Conservation (phyloP, 345 rosid genomes). For the Erysimum cheiranthoides region DNA sequence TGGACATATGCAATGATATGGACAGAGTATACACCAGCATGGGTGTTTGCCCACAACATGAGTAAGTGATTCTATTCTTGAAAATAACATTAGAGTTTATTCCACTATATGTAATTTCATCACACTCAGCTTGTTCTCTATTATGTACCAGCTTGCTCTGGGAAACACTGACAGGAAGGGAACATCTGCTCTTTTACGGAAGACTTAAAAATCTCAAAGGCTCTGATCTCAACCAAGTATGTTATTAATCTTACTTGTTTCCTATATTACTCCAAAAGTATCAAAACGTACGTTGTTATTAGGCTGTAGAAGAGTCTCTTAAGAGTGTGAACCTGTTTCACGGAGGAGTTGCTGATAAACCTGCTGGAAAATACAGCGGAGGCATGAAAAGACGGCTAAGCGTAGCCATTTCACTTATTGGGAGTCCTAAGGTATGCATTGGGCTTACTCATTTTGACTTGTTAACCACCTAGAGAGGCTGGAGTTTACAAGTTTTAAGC, state of each 20-base stretch:
- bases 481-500: conserved; percentile 11
- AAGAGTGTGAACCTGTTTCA: conserved; percentile 65
- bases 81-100: neutral
- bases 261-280: neutral
- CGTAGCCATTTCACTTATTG: conserved; percentile 93
- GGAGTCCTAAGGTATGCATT: conserved; percentile 70
- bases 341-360: conserved; percentile 87
- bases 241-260: conserved; percentile 26
- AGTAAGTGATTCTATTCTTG: conserved; percentile 61
- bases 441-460: neutral
- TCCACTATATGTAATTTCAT: conserved; percentile 9
- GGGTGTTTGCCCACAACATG: conserved; percentile 97
- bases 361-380: conserved; percentile 89
- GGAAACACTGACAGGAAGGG: conserved; percentile 88
- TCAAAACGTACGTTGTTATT: conserved; percentile 5
- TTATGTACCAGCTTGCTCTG: conserved; percentile 71
- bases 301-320: conserved; percentile 97
- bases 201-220: conserved; percentile 93
- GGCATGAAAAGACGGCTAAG: conserved; percentile 98
- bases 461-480: neutral
- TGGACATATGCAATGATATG: conserved; percentile 71
- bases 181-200: conserved; percentile 91
- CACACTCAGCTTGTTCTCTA: neutral
- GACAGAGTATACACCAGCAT: conserved; percentile 76
- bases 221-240: conserved; percentile 60